Base-by-base conservation (phyloP, 169 alveolate genomes). In the Ichthyophthirius multifiliis region DNA sequence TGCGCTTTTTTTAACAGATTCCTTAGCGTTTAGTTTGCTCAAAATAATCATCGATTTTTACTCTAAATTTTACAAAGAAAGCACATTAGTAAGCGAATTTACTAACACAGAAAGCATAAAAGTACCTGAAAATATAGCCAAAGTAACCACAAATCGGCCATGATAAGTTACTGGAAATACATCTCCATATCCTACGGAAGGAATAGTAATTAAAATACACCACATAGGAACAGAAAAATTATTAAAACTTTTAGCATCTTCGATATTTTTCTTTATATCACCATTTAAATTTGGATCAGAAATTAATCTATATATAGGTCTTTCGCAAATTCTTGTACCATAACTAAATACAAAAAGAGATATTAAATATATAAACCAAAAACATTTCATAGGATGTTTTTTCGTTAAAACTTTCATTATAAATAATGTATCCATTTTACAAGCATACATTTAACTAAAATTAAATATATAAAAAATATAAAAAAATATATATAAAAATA, bases 151-250 rank as follows among this genome's bases (percentile, higher is more conserved):
- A 55, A 55, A 55, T 10, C 71, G 71, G 1, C 71, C 71, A 55
- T 55, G 71, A 55, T 16, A 2, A 1, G 71, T 55, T 0, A 23
- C 18, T 1, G 71, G 71, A 5, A 4, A 55, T 7, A 55, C 39
- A 37, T 67, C 77, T 0, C 77, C 77, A 41, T 67, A 67, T 1
- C 77, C 77, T 4, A 67, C 62, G 1, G 77, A 34, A 37, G 77
- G 77, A 2, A 67, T 18, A 67, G 77, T 18, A 12, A 67, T 67
- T 32, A 67, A 35, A 32, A 67, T 39, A 34, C 48, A 37, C 77
- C 77, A 67, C 5, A 67, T 9, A 16, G 63, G 64, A n/a, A 39
- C 63, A 9, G 13, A 13, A 15, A 37, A 67, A 39, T 6, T 12
- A 18, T 67, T 67, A 20, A 67, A 67, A n/a, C n/a, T n/a, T n/a